Base-by-base conservation (phyloP, 345 rosid species). In the Cardamine occulta region DNA sequence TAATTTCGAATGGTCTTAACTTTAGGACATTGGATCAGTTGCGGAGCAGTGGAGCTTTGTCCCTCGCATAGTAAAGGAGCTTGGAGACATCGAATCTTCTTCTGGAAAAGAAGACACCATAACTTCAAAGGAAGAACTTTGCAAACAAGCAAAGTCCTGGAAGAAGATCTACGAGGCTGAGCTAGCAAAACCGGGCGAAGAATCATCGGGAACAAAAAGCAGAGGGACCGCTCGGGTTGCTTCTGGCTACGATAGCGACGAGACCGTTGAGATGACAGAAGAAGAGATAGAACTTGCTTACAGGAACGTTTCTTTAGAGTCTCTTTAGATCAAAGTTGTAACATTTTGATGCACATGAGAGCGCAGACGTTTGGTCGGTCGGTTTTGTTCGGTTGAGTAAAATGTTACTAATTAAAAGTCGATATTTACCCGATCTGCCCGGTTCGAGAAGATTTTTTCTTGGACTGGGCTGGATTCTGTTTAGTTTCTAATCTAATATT, bases 211-310 rank as follows among this genome's bases (percentile, higher is more conserved):
- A 32, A 56, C 26, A 59, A 72, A 68, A 78, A 35, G 51, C 42
- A 69, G 64, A 74, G 80, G 44, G 21, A 51, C 26, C 42, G 35
- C 82, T 57, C 59, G 56, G n/a, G 74, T 63, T 44, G 66, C 49
- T 15, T 35, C 63, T 14, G 83, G 82, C 5, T 95, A 87, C 8
- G 89, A 92, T 76, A 90, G 96, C 13, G 99, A 95, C 2, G 88
- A 88, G 80, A 95, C 98, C 15, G 75, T 92, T 11, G 98, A 88
- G 85, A 90, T 95, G 97, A 90, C 97, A 2, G 96, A 89, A 79
- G 97, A 92, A 66, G 98, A 92, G 83, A 88, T 88, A 34, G 88
- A 87, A 26, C 59, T 59, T 47, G 96, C 96, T 12, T 80, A 75
- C 74, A 74, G 72, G 56, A 83, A 68, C n/a, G 80, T 86, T 59